Evolutionary conservation across 495 filamentous ascomycete species (phyloP).

Genomic region (Daldinia loculata): DNA sequence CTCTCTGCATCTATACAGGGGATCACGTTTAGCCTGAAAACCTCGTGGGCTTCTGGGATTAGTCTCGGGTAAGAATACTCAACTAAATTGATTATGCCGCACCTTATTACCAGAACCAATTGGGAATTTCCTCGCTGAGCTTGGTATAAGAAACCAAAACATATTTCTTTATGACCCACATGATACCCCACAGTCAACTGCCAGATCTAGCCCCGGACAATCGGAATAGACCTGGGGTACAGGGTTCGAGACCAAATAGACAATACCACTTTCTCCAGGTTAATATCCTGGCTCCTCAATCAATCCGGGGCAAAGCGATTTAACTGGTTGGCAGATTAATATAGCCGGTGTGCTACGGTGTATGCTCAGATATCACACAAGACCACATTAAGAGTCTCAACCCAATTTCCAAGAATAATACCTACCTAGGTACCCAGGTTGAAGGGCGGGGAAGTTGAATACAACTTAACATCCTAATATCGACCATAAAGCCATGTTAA

Average conservation of each 20-base stretch:
- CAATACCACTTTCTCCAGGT: neutral
- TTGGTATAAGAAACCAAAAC: slow-evolving; percentile 1
- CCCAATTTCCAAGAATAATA: neutral
- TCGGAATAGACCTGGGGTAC: slow-evolving; percentile 36
- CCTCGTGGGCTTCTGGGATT: slow-evolving; percentile 39
- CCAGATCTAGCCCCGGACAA: slow-evolving; percentile 33
- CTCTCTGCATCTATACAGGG: slow-evolving; percentile 3
- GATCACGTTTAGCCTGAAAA: slow-evolving; percentile 44
- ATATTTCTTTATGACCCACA: neutral
- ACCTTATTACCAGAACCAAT: slow-evolving; percentile 41
- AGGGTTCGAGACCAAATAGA: slow-evolving; percentile 29
- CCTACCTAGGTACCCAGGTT: neutral
- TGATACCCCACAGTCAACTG: neutral
- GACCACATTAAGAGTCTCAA: neutral
- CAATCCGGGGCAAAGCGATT: neutral
- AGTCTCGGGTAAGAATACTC: slow-evolving; percentile 34
- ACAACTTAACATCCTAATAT: neutral
- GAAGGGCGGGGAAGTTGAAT: neutral
- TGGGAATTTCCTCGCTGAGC: slow-evolving; percentile 15
- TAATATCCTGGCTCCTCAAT: neutral
- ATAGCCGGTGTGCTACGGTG: neutral
- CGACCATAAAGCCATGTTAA: neutral
- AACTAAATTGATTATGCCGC: slow-evolving; percentile 37
- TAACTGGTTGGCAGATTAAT: neutral
- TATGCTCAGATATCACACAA: neutral